Evolutionary conservation across 2,329 filamentous ascomycete species (phyloP), one percentile per base, ranked within the genome.

Genomic region (Coniochaeta hoffmannii): DNA sequence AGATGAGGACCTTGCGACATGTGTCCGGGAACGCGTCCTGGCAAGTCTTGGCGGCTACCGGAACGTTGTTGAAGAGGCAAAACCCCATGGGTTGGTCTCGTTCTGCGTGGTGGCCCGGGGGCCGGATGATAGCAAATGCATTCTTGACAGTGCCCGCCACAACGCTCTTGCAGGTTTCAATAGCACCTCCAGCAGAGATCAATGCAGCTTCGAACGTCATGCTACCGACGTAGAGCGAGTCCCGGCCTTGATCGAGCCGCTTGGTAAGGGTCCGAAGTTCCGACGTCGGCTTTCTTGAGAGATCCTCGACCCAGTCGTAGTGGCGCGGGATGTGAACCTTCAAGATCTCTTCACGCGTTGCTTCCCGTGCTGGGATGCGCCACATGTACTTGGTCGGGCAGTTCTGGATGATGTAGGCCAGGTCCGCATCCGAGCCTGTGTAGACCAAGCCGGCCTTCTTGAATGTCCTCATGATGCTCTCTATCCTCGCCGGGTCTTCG

Each of bases 61-160:
- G 91, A 3, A 97, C 94, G 65, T 99, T 99, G 74, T 99, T 97
- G 75, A 97, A 97, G 57, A 97, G 82, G 69, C 94, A 99, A 67
- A 99, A 99, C 0, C 94, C 94, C 80, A 96, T 94, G 1, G 93
- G 83, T 34, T 85, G 78, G 64, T 94, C 81, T 56, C 84, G 86
- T 68, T 99, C 94, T 1, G 94, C 94, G 69, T 99, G 94, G 65
- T 99, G 94, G 0, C 94, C 94, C 0, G 94, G 94, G 1, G 94
- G 94, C 14, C 94, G 84, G 64, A 99, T 96, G 35, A 99, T 87
- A 1, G 94, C 94, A 68, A 99, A 94, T 0, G 90, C 91, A 65
- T 99, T 99, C 70, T 95, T 96, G 53, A 97, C 88, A 56, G 84
- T 81, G 3, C 89, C 88, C 2, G 81, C 79, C 24, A 94, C 87